Percentiles rank a stretch among this genome's conserved stretches.
phyloP scores from a whole-genome alignment of 192 early-diverging fungal species.

The Entophlyctis luteolus region DNA sequence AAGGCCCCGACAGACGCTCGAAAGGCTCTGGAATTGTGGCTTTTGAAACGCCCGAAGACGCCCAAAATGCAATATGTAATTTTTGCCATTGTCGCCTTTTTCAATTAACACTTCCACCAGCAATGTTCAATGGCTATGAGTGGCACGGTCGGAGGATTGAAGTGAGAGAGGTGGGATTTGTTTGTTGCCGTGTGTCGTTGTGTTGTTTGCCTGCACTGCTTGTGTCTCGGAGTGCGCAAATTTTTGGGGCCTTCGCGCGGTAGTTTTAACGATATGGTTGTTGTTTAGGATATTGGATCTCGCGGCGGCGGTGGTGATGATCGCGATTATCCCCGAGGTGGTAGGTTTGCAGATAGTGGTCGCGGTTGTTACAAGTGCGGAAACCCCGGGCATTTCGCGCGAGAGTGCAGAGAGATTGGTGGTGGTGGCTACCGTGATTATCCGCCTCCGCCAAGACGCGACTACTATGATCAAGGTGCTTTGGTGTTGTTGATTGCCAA shows the following conservation, averaged over 20 bases:
- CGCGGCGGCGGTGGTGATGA: slow-evolving; percentile 5
- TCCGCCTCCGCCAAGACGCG: slow-evolving; percentile 23
- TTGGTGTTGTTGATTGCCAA: neutral
- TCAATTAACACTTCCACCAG: slow-evolving; percentile 41
- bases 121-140: slow-evolving; percentile 74
- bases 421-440: slow-evolving; percentile 27
- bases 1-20: slow-evolving; percentile 58
- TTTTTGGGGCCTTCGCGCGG: neutral
- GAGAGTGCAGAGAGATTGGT: slow-evolving; percentile 14
- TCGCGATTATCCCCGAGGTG: neutral
- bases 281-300: slow-evolving; percentile 4
- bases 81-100: slow-evolving; percentile 10
- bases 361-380: slow-evolving; percentile 23
- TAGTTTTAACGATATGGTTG: neutral
- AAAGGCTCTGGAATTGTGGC: slow-evolving; percentile 71
- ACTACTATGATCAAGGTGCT: slow-evolving; percentile 26
- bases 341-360: neutral
- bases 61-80: slow-evolving; percentile 71
- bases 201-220: neutral
- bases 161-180: slow-evolving; percentile 68
- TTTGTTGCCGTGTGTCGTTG: neutral
- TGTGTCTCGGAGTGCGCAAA: neutral
- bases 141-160: slow-evolving; percentile 71
- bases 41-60: slow-evolving; percentile 66
- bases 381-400: slow-evolving; percentile 6